Evolutionary conservation across 805 yeast genomes (phyloP).

Genomic region (Starmera dryadoides): DNA sequence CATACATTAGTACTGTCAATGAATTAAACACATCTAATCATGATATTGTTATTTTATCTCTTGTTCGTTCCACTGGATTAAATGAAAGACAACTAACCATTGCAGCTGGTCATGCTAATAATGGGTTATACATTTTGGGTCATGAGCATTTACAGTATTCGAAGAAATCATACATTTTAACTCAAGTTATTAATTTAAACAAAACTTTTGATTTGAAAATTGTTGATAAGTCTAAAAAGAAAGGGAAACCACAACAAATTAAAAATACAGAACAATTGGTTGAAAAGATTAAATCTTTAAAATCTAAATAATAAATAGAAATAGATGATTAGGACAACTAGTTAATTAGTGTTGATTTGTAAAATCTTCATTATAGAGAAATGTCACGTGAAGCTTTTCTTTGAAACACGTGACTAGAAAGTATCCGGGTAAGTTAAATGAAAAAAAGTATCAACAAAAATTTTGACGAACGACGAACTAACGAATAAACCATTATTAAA

Average conservation of each 20-base stretch:
- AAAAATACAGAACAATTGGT: not conserved
- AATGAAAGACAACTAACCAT: not conserved
- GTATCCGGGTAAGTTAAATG: too few species aligned
- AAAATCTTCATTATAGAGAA: too few species aligned
- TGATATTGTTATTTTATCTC: constrained; percentile 4
- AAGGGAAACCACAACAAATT: too few species aligned
- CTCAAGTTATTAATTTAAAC: not conserved
- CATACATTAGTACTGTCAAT: constrained; percentile 3
- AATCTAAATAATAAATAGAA: too few species aligned
- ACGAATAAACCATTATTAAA: too few species aligned
- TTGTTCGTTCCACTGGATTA: not conserved
- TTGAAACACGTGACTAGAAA: too few species aligned
- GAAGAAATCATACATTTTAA: not conserved
- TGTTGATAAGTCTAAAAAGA: not conserved
- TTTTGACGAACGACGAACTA: too few species aligned
- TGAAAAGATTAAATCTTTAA: too few species aligned
- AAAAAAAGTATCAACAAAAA: too few species aligned
- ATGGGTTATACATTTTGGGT: not conserved
- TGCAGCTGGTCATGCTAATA: not conserved
- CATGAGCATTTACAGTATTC: not conserved
- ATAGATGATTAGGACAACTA: too few species aligned
- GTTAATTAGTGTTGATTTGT: too few species aligned
- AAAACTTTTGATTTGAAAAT: not conserved
- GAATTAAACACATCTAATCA: not conserved
- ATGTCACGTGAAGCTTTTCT: too few species aligned